Percentiles rank a stretch among this genome's conserved stretches.
Conservation (phyloP, 352 stramenopile species). For the Pythium dissimile region DNA sequence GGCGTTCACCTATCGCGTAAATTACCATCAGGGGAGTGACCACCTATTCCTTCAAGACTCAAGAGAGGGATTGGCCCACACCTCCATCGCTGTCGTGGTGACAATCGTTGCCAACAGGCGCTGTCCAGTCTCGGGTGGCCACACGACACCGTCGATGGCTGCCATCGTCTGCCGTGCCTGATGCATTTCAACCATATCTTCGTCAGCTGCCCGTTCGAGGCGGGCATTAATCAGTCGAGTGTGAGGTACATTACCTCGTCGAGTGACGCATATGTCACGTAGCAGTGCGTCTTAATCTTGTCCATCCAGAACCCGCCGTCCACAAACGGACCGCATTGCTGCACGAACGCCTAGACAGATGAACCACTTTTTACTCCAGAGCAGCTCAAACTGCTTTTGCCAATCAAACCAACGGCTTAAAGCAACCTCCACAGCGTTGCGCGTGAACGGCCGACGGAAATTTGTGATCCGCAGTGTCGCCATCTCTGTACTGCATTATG, state of each 20-base stretch:
- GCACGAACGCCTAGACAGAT: conserved; percentile 62
- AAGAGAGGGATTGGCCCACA: no score
- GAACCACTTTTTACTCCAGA: no score
- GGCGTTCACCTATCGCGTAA: background rate
- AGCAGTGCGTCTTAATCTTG: conserved; percentile 86
- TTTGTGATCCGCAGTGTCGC: conserved; percentile 62
- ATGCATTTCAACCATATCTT: no score
- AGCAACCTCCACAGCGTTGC: conserved; percentile 69
- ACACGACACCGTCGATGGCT: conserved; percentile 50
- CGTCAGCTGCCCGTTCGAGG: no score
- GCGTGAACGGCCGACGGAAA: conserved; percentile 69
- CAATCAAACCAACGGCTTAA: no score
- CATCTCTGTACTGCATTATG: background rate
- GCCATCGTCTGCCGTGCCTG: conserved; percentile 49
- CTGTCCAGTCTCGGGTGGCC: conserved; percentile 59
- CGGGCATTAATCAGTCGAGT: background rate
- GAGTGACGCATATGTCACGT: conserved; percentile 53
- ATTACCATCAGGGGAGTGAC: no score
- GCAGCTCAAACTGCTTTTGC: no score
- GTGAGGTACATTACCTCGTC: background rate
- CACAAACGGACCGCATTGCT: conserved; percentile 51
- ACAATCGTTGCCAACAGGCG: conserved; percentile 36
- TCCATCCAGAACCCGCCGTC: conserved; percentile 87
- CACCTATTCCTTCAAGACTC: no score
- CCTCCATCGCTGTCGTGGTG: conserved; percentile 44